A percentile compares a stretch with the other conserved stretches of the same genome.
Conservation (phyloP, 495 filamentous ascomycete genomes). For the Pyrenula aspistea region DNA sequence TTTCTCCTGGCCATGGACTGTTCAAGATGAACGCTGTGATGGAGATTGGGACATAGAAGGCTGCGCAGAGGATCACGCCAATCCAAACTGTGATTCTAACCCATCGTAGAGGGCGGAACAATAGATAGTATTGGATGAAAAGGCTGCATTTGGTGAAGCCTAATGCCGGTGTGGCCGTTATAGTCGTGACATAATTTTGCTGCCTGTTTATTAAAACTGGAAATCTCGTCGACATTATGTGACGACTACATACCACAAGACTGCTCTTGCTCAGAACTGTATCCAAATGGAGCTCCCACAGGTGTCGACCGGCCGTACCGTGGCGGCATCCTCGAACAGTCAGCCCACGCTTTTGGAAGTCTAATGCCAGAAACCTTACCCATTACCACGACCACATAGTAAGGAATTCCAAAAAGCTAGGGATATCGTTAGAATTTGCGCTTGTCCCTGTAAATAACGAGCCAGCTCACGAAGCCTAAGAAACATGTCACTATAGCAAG, state of each 20-base stretch:
- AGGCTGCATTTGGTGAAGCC: conserved; percentile 10
- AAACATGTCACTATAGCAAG: conserved; percentile 4
- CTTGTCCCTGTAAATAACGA: background rate
- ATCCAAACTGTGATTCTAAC: conserved; percentile 8
- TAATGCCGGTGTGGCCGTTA: conserved; percentile 4
- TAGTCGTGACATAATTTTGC: conserved; percentile 7
- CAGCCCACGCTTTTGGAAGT: background rate
- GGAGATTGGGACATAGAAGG: conserved; percentile 5
- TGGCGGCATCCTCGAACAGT: conserved; percentile 5
- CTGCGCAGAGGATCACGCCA: conserved; percentile 2
- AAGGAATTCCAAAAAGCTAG: conserved; percentile 5
- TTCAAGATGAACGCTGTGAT: conserved; percentile 5
- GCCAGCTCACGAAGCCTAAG: conserved; percentile 6
- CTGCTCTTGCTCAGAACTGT: conserved; percentile 2
- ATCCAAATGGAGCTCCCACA: conserved; percentile 7
- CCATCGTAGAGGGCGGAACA: conserved; percentile 7
- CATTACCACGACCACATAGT: conserved; percentile 1
- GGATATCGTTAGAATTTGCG: background rate
- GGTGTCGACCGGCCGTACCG: conserved; percentile 6
- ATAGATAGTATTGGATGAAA: conserved; percentile 5
- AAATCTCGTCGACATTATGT: no score
- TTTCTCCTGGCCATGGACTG: conserved; percentile 8
- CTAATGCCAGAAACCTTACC: background rate
- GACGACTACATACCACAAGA: conserved; percentile 2
- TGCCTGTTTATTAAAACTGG: no score